These are phyloP conservation scores for Colletotrichum lini DNA, from an alignment of 2,329 filamentous ascomycete species.

Conservation along the genomic window DNA sequence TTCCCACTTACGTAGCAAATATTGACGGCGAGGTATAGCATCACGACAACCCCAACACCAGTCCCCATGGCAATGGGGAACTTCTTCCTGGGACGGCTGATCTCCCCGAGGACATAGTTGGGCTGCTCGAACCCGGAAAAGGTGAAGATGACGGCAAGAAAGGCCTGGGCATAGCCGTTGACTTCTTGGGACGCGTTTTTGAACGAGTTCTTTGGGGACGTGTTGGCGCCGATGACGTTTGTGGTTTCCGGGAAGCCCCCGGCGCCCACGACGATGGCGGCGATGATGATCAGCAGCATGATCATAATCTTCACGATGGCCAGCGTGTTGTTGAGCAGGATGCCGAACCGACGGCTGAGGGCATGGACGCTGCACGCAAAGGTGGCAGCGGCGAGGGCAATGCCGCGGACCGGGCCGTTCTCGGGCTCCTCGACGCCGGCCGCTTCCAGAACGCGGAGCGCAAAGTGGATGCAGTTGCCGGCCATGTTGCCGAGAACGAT, in stretches of 20 bases:
- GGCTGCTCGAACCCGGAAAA: conserved; percentile 56
- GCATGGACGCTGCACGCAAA: conserved; percentile 64
- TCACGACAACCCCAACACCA: conserved; percentile 49
- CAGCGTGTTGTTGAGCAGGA: conserved; percentile 65
- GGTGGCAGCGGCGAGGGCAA: conserved; percentile 61
- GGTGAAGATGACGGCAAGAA: conserved; percentile 60
- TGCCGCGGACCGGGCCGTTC: conserved; percentile 56
- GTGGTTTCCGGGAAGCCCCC: conserved; percentile 46
- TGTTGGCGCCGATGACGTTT: conserved; percentile 49
- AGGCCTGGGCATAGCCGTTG: conserved; percentile 55
- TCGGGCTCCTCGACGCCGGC: conserved; percentile 48
- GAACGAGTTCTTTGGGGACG: conserved; percentile 46
- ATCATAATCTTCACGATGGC: conserved; percentile 64
- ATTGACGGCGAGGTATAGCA: conserved; percentile 56
- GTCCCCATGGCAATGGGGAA: conserved; percentile 51
- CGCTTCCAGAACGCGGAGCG: conserved; percentile 55
- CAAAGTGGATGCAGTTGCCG: conserved; percentile 64
- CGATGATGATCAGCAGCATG: conserved; percentile 60
- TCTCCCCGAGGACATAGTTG: conserved; percentile 54
- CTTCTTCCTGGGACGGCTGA: conserved; percentile 50
- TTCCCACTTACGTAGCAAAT: conserved; percentile 52
- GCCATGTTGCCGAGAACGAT: conserved; percentile 65
- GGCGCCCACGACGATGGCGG: conserved; percentile 51
- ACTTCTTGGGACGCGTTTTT: conserved; percentile 44
- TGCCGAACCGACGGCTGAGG: conserved; percentile 60